Evolutionary conservation across 768 basidiomycete genomes (phyloP).

Genomic region (Epithele typhae): DNA sequence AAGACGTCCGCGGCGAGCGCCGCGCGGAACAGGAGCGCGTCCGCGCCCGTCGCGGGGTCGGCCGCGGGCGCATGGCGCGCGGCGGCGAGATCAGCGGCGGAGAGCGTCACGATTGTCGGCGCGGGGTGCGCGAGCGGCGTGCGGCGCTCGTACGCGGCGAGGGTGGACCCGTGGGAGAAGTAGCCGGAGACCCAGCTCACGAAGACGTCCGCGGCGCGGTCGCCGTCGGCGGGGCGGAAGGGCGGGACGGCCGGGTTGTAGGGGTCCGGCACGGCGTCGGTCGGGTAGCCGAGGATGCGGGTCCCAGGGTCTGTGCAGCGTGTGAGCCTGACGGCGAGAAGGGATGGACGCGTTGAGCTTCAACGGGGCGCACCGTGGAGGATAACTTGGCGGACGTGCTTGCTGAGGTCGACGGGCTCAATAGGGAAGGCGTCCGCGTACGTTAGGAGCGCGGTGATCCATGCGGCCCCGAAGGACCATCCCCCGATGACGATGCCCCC

Average conservation of each 20-base stretch:
- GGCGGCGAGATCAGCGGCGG: conserved; percentile 1
- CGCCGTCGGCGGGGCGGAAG: no score
- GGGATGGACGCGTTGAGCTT: no score
- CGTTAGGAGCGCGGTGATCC: conserved; percentile 7
- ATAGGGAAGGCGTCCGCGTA: not conserved
- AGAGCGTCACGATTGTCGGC: conserved; percentile 9
- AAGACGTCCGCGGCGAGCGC: conserved; percentile 7
- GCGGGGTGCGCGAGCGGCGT: conserved; percentile 2
- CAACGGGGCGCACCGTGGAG: conserved; percentile 1
- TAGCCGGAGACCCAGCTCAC: conserved; percentile 7
- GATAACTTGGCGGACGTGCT: conserved; percentile 2
- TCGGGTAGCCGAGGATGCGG: no score
- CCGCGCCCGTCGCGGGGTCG: conserved; percentile 12
- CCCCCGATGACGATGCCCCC: conserved; percentile 8
- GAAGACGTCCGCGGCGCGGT: not conserved
- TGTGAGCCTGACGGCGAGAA: no score
- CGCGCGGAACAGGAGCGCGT: conserved; percentile 1
- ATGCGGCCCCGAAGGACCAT: conserved; percentile 7
- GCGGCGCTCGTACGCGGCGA: conserved; percentile 7
- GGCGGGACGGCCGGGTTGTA: no score
- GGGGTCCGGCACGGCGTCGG: no score
- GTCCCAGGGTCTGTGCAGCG: not conserved
- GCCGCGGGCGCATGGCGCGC: conserved; percentile 1
- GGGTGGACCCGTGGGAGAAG: conserved; percentile 2
- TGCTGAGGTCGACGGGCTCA: not conserved